Conservation (phyloP, 306 rosid species). For the Cucurbita maxima region DNA sequence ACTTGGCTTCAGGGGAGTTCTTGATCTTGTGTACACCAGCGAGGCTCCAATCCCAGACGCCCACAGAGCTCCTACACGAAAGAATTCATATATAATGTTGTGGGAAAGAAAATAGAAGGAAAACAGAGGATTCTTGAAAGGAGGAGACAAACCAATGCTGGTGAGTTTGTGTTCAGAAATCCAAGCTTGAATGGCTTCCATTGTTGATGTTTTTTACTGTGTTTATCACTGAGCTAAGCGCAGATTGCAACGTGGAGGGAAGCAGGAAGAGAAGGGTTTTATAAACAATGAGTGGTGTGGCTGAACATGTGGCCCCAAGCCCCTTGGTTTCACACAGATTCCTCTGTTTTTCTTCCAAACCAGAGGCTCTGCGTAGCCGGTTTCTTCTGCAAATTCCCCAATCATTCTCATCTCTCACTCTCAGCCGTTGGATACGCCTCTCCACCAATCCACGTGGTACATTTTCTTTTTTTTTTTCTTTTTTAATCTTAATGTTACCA, state of each 20-base stretch:
- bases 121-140: neutral
- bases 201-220: neutral
- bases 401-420: neutral
- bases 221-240: neutral
- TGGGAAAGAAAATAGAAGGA: neutral
- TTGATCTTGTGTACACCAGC: conserved; percentile 29
- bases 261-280: neutral
- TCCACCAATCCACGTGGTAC: neutral
- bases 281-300: neutral
- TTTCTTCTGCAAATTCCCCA: neutral
- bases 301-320: neutral
- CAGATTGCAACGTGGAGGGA: neutral
- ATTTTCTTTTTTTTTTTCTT: too few species aligned
- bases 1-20: conserved; percentile 60
- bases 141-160: conserved; percentile 36
- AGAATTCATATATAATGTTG: too few species aligned
- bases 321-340: neutral
- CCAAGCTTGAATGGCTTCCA: conserved; percentile 71
- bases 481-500: too few species aligned
- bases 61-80: conserved; percentile 46
- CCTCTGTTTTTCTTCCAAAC: neutral
- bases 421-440: neutral
- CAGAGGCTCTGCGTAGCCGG: neutral
- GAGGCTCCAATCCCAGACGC: conserved; percentile 71
- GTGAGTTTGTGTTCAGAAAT: conserved; percentile 62